Evolutionary conservation across 805 yeast genomes (phyloP).

Genomic region (Kodamaea hsintzibuensis): DNA sequence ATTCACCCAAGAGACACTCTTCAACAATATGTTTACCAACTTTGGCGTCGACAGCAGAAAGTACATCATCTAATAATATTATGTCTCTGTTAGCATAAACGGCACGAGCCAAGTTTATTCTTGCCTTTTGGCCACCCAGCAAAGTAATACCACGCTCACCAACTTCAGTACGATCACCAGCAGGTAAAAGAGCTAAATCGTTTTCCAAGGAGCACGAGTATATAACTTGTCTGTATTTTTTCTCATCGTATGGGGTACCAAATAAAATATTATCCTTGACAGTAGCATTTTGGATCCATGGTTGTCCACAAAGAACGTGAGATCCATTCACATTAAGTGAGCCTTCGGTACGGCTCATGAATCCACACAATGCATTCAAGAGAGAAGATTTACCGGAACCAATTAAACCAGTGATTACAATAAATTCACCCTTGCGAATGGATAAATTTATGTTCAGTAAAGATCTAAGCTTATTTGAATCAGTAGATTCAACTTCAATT

Average conservation of each 20-base stretch:
- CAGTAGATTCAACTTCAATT: constrained; percentile 4
- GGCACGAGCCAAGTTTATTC: constrained; percentile 76
- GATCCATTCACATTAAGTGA: constrained; percentile 53
- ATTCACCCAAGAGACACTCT: constrained; percentile 60
- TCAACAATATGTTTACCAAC: constrained; percentile 80
- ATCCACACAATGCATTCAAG: constrained; percentile 68
- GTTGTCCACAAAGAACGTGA: constrained; percentile 57
- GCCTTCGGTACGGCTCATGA: constrained; percentile 62
- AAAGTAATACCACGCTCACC: constrained; percentile 85
- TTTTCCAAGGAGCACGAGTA: constrained; percentile 64
- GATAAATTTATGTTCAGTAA: constrained; percentile 51
- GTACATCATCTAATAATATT: constrained; percentile 71
- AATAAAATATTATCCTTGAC: constrained; percentile 72
- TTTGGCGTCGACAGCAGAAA: constrained; percentile 83
- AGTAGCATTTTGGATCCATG: constrained; percentile 85
- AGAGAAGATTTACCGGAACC: constrained; percentile 84
- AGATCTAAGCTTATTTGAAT: constrained; percentile 35
- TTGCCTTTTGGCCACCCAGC: constrained; percentile 89
- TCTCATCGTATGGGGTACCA: constrained; percentile 55
- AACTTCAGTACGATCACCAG: constrained; percentile 75
- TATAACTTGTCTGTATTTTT: constrained; percentile 54
- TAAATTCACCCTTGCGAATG: constrained; percentile 64
- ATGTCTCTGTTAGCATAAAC: constrained; percentile 70
- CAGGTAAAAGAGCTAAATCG: constrained; percentile 66
- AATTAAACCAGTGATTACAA: constrained; percentile 76